A percentile compares a stretch with the other conserved stretches of the same genome.
Evolutionary conservation across 495 filamentous ascomycete species (phyloP).

Genomic region (Talaromyces nanjingensis): DNA sequence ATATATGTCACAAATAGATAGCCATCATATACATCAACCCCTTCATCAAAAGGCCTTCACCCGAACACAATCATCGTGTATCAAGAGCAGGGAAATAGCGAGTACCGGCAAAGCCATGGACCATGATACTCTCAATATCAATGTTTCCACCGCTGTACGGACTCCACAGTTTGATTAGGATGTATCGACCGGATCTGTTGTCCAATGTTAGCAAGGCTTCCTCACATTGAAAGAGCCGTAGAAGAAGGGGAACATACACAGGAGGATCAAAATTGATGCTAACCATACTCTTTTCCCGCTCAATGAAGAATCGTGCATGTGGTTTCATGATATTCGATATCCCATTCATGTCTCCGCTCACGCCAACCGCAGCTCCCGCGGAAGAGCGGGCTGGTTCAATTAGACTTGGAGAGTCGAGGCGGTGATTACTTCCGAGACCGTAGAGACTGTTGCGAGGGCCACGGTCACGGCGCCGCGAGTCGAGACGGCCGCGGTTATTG

Average conservation of each 20-base stretch:
- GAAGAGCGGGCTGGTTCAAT: conserved; percentile 14
- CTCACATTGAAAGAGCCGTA: neutral
- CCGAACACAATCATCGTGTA: neutral
- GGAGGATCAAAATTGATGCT: conserved; percentile 85
- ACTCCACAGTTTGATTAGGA: conserved; percentile 83
- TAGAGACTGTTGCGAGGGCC: conserved; percentile 17
- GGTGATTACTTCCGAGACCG: conserved; percentile 17
- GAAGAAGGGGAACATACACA: conserved; percentile 48
- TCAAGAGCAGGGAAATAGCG: conserved; percentile 59
- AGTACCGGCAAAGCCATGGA: conserved; percentile 74
- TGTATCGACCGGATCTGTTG: conserved; percentile 58
- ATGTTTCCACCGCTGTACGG: conserved; percentile 62
- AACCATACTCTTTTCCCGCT: conserved; percentile 71
- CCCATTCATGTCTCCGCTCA: conserved; percentile 22
- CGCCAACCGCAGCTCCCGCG: neutral
- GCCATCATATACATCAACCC: neutral
- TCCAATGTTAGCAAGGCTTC: conserved; percentile 7
- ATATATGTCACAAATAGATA: neutral
- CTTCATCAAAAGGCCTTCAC: neutral
- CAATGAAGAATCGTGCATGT: conserved; percentile 73
- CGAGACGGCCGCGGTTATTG: conserved; percentile 22
- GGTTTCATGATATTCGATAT: conserved; percentile 55
- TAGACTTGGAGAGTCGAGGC: conserved; percentile 21
- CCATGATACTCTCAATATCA: conserved; percentile 75
- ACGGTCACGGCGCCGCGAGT: conserved; percentile 20